phyloP scores from a whole-genome alignment of 495 filamentous ascomycete genomes.

The Corynascus novoguineensis region DNA sequence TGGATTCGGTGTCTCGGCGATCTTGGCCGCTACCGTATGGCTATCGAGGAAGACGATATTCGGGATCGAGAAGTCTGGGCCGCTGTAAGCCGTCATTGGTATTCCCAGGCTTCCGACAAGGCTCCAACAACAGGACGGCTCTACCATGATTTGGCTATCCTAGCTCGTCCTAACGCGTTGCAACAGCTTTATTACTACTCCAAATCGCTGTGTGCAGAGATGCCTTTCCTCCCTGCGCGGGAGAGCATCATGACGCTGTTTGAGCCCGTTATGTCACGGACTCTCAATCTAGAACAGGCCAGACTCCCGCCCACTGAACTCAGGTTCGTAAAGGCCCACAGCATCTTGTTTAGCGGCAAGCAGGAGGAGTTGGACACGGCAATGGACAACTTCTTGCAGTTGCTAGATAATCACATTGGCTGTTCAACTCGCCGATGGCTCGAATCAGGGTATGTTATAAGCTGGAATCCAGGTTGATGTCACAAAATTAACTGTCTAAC shows the following conservation, averaged over 20 bases:
- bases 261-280: slow-evolving; percentile 53
- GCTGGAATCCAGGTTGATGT: too few relatives aligned
- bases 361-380: slow-evolving; percentile 44
- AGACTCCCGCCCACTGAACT: slow-evolving; percentile 31
- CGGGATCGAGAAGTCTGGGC: slow-evolving; percentile 75
- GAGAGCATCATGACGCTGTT: slow-evolving; percentile 69
- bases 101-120: slow-evolving; percentile 68
- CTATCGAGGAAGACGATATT: slow-evolving; percentile 67
- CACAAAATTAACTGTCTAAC: too few relatives aligned
- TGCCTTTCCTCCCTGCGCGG: slow-evolving; percentile 56
- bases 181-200: slow-evolving; percentile 72
- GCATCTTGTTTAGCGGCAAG: slow-evolving; percentile 57
- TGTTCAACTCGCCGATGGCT: slow-evolving; percentile 55
- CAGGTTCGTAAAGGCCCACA: slow-evolving; percentile 60
- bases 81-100: slow-evolving; percentile 72
- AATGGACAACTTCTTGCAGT: slow-evolving; percentile 46
- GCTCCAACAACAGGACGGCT: slow-evolving; percentile 65
- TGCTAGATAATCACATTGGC: slow-evolving; percentile 56
- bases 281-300: slow-evolving; percentile 36
- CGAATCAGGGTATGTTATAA: slow-evolving; percentile 54
- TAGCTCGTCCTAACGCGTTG: slow-evolving; percentile 66
- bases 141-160: slow-evolving; percentile 82
- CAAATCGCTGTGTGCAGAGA: slow-evolving; percentile 43
- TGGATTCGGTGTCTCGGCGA: slow-evolving; percentile 92
- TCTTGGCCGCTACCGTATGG: slow-evolving; percentile 61